Evolutionary conservation across 345 rosid species (phyloP).

Genomic region (Citrus hindsii): DNA sequence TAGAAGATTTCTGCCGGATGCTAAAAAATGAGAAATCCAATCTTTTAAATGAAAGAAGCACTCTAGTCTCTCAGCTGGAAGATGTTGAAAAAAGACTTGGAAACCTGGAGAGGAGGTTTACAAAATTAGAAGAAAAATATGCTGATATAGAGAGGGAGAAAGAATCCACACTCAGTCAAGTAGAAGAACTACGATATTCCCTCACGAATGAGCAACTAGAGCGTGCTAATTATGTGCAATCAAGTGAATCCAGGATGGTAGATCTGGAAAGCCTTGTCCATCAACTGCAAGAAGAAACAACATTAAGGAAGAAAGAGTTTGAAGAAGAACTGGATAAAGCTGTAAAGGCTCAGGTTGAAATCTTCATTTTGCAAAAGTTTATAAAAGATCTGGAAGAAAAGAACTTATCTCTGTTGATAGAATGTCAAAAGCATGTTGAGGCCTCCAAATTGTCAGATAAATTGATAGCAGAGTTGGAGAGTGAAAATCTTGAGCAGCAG

Average conservation of each 20-base stretch:
- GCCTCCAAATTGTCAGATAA: constrained; percentile 67
- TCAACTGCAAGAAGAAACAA: constrained; percentile 66
- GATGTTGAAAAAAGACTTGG: constrained; percentile 56
- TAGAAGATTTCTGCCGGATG: constrained; percentile 68
- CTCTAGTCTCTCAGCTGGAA: constrained; percentile 55
- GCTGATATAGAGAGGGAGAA: constrained; percentile 66
- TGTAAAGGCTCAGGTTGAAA: constrained; percentile 78
- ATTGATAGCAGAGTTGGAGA: constrained; percentile 66
- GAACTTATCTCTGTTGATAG: constrained; percentile 60
- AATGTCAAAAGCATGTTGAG: constrained; percentile 70
- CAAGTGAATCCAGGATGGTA: constrained; percentile 59
- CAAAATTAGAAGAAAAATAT: constrained; percentile 60
- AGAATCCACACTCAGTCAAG: constrained; percentile 52
- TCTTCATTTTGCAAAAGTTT: constrained; percentile 66
- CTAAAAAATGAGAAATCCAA: constrained; percentile 70
- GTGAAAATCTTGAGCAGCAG: constrained; percentile 80
- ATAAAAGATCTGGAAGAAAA: constrained; percentile 70
- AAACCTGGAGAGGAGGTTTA: constrained; percentile 61
- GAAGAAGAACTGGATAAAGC: constrained; percentile 91
- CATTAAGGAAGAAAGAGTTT: constrained; percentile 62
- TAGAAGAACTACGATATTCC: constrained; percentile 56
- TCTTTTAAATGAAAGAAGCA: constrained; percentile 50
- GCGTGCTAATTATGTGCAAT: constrained; percentile 42
- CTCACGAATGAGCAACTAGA: constrained; percentile 63
- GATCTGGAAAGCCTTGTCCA: constrained; percentile 66